A percentile compares a stretch with the other conserved stretches of the same genome.
phyloP scores from a whole-genome alignment of 2,329 filamentous ascomycete species.

The Neocatenulostroma microsporum region DNA sequence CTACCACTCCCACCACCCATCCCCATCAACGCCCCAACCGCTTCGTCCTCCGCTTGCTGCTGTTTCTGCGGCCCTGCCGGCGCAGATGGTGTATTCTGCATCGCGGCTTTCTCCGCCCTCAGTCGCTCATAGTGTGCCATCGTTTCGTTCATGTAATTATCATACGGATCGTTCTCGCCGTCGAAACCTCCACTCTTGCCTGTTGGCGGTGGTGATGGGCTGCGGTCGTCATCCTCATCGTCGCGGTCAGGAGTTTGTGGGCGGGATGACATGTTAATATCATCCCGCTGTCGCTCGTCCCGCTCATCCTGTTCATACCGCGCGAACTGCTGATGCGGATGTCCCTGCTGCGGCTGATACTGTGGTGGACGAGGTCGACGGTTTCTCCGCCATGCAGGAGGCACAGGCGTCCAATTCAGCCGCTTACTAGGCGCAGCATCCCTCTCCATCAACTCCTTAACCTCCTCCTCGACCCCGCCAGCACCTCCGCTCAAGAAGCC shows the following conservation, averaged over 20 bases:
- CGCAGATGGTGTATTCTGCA: too few species aligned
- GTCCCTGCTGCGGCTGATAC: too few species aligned
- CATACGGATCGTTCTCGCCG: constrained; percentile 28
- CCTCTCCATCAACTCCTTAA: constrained; percentile 29
- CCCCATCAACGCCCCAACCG: constrained; percentile 7
- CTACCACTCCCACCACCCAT: too few species aligned
- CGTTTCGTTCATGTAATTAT: constrained; percentile 25
- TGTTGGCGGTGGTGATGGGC: constrained; percentile 23
- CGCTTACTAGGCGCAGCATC: constrained; percentile 30
- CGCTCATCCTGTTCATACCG: too few species aligned
- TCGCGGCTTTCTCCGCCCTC: constrained; percentile 13
- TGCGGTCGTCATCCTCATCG: constrained; percentile 8
- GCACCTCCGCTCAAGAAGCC: constrained; percentile 29
- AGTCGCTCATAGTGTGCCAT: constrained; percentile 22
- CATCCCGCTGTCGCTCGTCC: too few species aligned
- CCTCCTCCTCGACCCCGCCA: constrained; percentile 27
- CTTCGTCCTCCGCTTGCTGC: constrained; percentile 3
- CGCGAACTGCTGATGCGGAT: too few species aligned
- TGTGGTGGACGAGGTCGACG: too few species aligned
- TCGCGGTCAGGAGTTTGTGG: constrained; percentile 6
- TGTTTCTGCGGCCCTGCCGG: not conserved
- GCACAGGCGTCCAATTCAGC: constrained; percentile 22
- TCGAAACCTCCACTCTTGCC: constrained; percentile 26
- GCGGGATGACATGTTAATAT: constrained; percentile 3
- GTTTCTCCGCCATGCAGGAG: constrained; percentile 16